phyloP scores from a whole-genome alignment of 2,329 filamentous ascomycete genomes.

The Ophiostoma sp. region DNA sequence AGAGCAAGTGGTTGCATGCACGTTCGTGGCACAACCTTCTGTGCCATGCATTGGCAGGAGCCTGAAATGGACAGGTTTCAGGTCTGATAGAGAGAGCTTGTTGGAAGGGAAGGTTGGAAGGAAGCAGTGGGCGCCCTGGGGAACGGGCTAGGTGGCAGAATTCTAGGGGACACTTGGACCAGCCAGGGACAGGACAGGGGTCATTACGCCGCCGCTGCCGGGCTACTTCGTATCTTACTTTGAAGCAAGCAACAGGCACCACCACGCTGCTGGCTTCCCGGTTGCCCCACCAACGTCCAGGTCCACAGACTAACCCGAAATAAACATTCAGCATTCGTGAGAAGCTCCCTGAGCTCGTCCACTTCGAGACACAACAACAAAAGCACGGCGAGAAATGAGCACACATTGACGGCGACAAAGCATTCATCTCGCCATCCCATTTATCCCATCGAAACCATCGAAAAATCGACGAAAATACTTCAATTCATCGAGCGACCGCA shows the following conservation, averaged over 20 bases:
- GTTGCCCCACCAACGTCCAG: constrained; percentile 27
- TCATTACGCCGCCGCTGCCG: background rate
- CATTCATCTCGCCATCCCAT: background rate
- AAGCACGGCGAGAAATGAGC: constrained; percentile 3
- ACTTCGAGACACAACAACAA: constrained; percentile 26
- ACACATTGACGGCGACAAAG: constrained; percentile 3
- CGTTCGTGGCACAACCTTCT: background rate
- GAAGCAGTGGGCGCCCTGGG: background rate
- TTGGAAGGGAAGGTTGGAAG: background rate
- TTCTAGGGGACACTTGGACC: background rate
- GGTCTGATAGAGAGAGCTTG: background rate
- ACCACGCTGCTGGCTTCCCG: background rate
- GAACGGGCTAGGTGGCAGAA: background rate
- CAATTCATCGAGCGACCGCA: background rate
- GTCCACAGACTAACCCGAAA: constrained; percentile 25
- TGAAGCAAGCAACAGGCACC: background rate
- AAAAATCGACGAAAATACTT: background rate
- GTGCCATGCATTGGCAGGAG: background rate
- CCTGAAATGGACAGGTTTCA: constrained; percentile 24
- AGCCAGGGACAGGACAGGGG: constrained; percentile 8
- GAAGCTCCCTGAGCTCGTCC: constrained; percentile 6
- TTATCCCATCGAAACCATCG: constrained; percentile 1
- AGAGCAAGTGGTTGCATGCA: constrained; percentile 19
- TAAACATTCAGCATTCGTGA: constrained; percentile 22
- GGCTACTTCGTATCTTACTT: background rate